Evolutionary conservation across 805 yeast species (phyloP), one percentile per base, ranked within the genome.

Genomic region (Sungouiella thailandica): DNA sequence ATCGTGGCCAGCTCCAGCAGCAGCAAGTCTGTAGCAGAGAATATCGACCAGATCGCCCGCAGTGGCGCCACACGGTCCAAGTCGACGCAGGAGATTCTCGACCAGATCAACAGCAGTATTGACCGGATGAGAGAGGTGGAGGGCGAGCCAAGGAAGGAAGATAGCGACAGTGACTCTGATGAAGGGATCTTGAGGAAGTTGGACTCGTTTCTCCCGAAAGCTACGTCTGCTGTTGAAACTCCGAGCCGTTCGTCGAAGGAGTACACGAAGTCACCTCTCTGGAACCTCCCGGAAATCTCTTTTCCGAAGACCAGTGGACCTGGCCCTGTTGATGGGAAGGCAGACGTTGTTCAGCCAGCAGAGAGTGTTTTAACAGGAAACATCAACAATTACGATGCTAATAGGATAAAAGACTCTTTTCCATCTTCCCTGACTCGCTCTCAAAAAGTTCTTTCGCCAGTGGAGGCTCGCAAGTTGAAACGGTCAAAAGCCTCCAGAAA

Each of bases 41-140:
- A 34, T 7, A 29, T 43, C 20, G 31, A 32, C 3, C 41, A 40
- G 22, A 31, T 43, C 16, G 49, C 44, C 2, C 37, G 36, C 5
- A 38, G 40, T 16, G 43, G 39, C 4, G 46, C 37, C 8, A 27
- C 35, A 25, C 27, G 35, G 15, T 37, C 52, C 11, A 23, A 37
- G 17, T 28, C 39, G 23, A 26, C 44, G 32, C 17, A 41, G 45
- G 52, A 49, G 25, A 52, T 55, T 9, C 32, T 53, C 22, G 59
- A 54, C n/a, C 46, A 44, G 32, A 53, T 57, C 10, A 50, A 57
- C 34, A 35, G 52, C 9, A 52, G 55, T 4, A 40, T 56, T 9
- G 44, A 46, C 16, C 34, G 44, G 4, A 33, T 52, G 15, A 34
- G 36, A 18, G 47, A 38, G 13, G 18, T 22, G 4, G 50, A 46